Base-by-base conservation (phyloP, 371 early-diverging fungal species). In the Umbelopsis sp. region DNA sequence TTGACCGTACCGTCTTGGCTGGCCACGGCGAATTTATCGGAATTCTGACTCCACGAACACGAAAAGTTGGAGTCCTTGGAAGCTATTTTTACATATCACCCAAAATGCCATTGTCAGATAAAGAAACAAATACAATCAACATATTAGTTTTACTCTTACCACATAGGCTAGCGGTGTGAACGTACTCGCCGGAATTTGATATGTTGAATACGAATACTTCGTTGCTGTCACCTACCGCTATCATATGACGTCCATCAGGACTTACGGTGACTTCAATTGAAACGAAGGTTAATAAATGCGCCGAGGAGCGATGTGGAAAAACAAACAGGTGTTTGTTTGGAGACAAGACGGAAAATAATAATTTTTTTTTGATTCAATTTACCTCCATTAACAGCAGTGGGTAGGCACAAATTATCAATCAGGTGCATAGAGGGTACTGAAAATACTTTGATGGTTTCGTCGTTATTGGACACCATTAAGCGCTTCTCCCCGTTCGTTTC, bases 401-500 rank as follows among this genome's bases (percentile, higher is more conserved):
- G 92, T 16, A 94, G 83, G n/a, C 84, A 74, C n/a, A 97, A 76
- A 8, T 82, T 90, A 8, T 91, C 80, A 18, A 94, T 70, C 9
- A 89, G 78, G 25, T 89, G 82, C 44, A 96, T 78, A 46, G 80
- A 84, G 1, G 95, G 94, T 16, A 95, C 77, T 1, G 92, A 84
- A 71, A 87, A 93, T 16, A 96, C 87, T 75, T 95, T 94, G 75
- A 98, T 92, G 22, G 93, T 94, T 69, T 93, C 89, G 74, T 98
- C 98, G 74, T 98, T 98, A 78, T 95, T 98, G 75, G 95, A 92
- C 10, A 96, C 91, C 62, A 96, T 72, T 20, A 97, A 74, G 10
- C 95, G 79, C 7, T 82, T 87, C 22, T 86, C 83, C 46, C 87
- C 88, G 51, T 80, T 78, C 50, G 92, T 84, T 65, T 85, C 73